Evolutionary conservation across 2,329 filamentous ascomycete species (phyloP).

Genomic region (Graphiopsis chlorocephala): DNA sequence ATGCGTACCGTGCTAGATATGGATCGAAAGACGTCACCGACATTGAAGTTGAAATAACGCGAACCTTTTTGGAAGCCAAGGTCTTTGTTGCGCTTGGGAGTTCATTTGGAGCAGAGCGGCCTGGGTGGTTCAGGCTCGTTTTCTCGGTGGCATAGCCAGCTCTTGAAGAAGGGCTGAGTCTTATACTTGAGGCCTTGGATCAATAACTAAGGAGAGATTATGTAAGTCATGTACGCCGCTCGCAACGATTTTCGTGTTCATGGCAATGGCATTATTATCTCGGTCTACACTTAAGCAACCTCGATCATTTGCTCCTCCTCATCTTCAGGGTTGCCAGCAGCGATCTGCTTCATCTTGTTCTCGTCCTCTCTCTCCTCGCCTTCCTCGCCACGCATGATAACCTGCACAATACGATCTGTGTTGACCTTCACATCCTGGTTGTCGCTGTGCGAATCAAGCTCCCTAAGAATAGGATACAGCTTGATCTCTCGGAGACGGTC

Average conservation of each 20-base stretch:
- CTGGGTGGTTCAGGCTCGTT: neutral
- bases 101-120: neutral
- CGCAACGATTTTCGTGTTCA: neutral
- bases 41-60: neutral
- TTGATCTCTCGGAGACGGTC: constrained; percentile 72
- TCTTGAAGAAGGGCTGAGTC: neutral
- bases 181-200: neutral
- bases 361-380: constrained; percentile 48
- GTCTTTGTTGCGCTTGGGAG: neutral
- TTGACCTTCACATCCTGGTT: constrained; percentile 79
- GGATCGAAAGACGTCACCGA: neutral
- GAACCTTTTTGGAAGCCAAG: neutral
- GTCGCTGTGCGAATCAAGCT: constrained; percentile 75
- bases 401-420: constrained; percentile 85
- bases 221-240: neutral
- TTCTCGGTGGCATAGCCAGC: neutral
- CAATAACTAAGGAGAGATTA: neutral
- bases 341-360: constrained; percentile 43
- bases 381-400: constrained; percentile 78
- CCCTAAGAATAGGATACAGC: constrained; percentile 85
- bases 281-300: constrained; percentile 20
- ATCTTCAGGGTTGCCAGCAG: constrained; percentile 29
- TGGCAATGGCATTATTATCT: neutral
- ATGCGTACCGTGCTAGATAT: neutral
- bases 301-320: constrained; percentile 44